A percentile compares a stretch with the other conserved stretches of the same genome.
Evolutionary conservation across 2,329 filamentous ascomycete species (phyloP).

Genomic region (Penicillium thymicola): DNA sequence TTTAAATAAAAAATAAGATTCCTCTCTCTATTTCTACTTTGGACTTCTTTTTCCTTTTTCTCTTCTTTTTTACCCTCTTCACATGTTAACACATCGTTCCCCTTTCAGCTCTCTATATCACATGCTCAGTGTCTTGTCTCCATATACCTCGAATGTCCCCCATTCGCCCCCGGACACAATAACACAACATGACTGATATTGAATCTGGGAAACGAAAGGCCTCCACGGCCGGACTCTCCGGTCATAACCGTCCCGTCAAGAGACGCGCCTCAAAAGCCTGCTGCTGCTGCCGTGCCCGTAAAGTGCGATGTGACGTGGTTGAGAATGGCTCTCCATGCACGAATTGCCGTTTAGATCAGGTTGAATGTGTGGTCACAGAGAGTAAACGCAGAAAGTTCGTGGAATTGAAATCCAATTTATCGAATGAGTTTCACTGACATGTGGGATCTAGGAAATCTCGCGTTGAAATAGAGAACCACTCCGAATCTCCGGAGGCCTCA

Average conservation of each 20-base stretch:
- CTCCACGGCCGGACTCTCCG: conserved; percentile 54
- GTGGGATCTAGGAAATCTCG: conserved; percentile 37
- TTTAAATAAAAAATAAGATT: conserved; percentile 16
- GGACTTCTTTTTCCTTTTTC: not conserved
- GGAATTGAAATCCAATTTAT: conserved; percentile 9
- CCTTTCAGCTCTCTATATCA: not conserved
- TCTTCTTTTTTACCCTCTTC: conserved; percentile 2
- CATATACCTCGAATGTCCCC: conserved; percentile 19
- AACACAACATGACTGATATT: conserved; percentile 26
- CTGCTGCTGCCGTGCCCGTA: conserved; percentile 80
- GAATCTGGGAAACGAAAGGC: conserved; percentile 55
- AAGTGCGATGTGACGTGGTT: conserved; percentile 91
- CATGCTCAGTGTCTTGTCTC: not conserved
- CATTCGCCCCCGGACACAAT: conserved; percentile 19
- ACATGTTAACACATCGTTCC: not conserved
- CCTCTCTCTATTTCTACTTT: conserved; percentile 15
- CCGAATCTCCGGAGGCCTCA: conserved; percentile 36
- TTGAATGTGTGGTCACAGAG: conserved; percentile 63
- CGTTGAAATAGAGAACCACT: conserved; percentile 38
- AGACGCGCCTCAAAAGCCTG: conserved; percentile 88
- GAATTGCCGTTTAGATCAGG: conserved; percentile 66
- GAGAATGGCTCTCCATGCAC: conserved; percentile 81
- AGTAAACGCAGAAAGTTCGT: conserved; percentile 68
- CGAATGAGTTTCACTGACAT: not conserved
- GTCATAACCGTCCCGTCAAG: conserved; percentile 62